Conservation (phyloP, 2,329 filamentous ascomycete species). For the Apiospora sp. region DNA sequence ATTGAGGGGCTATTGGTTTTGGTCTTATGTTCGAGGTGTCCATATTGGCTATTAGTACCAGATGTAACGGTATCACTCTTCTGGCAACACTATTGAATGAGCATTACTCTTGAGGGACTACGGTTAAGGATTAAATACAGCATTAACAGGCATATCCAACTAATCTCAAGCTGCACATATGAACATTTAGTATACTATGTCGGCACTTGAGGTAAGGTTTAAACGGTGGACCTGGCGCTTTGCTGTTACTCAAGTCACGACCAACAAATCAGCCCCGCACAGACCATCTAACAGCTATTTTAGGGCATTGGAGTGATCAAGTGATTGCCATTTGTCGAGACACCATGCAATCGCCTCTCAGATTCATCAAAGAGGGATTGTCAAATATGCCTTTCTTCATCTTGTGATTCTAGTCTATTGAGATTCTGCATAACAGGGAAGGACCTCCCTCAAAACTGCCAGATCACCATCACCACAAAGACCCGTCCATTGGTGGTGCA, state of each 20-base stretch:
- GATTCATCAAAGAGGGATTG: neutral
- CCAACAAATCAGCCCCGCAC: neutral
- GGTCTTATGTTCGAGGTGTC: neutral
- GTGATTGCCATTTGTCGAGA: slow-evolving; percentile 3
- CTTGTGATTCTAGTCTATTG: neutral
- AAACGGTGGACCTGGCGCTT: neutral
- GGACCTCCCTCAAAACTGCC: neutral
- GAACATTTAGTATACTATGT: neutral
- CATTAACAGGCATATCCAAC: neutral
- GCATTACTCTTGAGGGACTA: neutral
- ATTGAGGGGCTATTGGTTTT: neutral
- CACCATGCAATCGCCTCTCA: neutral
- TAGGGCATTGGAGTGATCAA: slow-evolving; percentile 4
- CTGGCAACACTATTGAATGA: neutral
- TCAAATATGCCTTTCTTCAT: neutral
- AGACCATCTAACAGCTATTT: neutral
- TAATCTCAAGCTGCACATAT: neutral
- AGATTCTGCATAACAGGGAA: neutral
- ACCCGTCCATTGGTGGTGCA: neutral
- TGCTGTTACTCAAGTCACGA: neutral
- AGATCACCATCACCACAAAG: neutral
- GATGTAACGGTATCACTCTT: neutral
- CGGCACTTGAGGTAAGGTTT: neutral
- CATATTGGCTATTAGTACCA: neutral
- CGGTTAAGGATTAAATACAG: no score